Percentiles rank a stretch among this genome's conserved stretches.
Evolutionary conservation across 106 monocot genomes (phyloP).

Genomic region (Gastrodia elata): DNA sequence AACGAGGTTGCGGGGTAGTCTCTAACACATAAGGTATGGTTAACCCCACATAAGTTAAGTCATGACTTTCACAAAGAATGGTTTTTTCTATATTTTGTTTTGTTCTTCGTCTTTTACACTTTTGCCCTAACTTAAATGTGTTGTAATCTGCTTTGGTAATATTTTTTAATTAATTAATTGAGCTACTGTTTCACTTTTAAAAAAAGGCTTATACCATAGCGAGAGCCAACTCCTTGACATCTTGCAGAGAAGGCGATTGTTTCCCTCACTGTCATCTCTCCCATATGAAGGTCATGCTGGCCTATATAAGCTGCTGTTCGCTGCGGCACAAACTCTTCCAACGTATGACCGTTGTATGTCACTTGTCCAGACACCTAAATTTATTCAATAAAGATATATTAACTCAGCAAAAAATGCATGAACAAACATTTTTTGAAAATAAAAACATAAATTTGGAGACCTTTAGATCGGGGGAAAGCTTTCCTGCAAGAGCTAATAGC

Average conservation of each 20-base stretch:
- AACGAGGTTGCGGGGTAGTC: too few relatives aligned
- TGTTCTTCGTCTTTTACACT: neutral
- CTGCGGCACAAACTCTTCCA: conserved; percentile 7
- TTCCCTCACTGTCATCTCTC: conserved; percentile 5
- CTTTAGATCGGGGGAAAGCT: conserved; percentile 22
- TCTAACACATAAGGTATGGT: too few relatives aligned
- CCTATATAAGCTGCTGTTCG: conserved; percentile 3
- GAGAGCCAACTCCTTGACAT: conserved; percentile 8
- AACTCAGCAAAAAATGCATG: too few relatives aligned
- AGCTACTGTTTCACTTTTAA: too few relatives aligned
- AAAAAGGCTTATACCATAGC: conserved; percentile 5
- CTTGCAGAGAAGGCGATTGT: conserved; percentile 6
- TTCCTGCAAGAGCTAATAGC: conserved; percentile 41
- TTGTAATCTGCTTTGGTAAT: neutral
- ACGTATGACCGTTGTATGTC: conserved; percentile 2
- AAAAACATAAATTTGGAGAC: too few relatives aligned
- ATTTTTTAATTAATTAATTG: too few relatives aligned
- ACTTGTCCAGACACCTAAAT: conserved; percentile 3
- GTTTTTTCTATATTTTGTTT: too few relatives aligned
- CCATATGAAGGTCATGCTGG: conserved; percentile 5
- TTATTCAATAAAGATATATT: too few relatives aligned
- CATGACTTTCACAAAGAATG: too few relatives aligned
- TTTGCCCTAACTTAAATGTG: neutral
- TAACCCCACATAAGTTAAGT: too few relatives aligned
- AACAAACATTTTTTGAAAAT: too few relatives aligned